Conservation (phyloP, 352 stramenopile species). For the Discostella stelligera region DNA sequence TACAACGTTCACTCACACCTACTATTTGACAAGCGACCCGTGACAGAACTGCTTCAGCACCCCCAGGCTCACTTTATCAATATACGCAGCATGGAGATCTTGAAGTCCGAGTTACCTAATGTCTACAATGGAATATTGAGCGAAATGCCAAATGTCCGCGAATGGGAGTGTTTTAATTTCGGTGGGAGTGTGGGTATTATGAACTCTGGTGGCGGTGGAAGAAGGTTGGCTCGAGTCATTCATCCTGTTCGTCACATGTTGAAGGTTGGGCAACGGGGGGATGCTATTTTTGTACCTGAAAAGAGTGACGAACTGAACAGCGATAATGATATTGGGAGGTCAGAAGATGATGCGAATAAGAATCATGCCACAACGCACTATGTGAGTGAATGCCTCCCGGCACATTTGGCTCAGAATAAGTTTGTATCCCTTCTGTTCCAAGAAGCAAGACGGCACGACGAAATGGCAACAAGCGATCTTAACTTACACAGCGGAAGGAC, state of each 20-base stretch:
- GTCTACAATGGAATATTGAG: constrained; percentile 47
- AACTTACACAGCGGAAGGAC: constrained; percentile 4
- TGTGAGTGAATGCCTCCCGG: constrained; percentile 42
- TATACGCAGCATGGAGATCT: constrained; percentile 91
- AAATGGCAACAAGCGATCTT: constrained; percentile 23
- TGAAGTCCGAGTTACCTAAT: constrained; percentile 66
- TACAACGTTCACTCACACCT: constrained; percentile 61
- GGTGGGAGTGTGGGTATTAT: constrained; percentile 79
- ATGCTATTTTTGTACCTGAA: constrained; percentile 29
- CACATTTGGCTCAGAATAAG: constrained; percentile 66
- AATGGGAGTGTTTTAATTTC: constrained; percentile 82
- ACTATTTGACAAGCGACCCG: constrained; percentile 57
- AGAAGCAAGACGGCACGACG: constrained; percentile 49
- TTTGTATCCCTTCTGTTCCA: constrained; percentile 53
- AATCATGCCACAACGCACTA: not conserved
- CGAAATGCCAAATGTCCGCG: constrained; percentile 58
- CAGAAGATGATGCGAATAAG: not conserved
- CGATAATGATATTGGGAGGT: not conserved
- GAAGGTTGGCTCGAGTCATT: constrained; percentile 77
- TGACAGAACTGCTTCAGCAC: constrained; percentile 72
- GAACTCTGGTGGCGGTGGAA: constrained; percentile 62
- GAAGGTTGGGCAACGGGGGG: constrained; percentile 32
- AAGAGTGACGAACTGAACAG: not conserved
- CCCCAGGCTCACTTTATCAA: constrained; percentile 95
- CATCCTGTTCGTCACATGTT: constrained; percentile 57